Evolutionary conservation across 2,329 filamentous ascomycete species (phyloP).

Genomic region (Pseudocercospora musae): DNA sequence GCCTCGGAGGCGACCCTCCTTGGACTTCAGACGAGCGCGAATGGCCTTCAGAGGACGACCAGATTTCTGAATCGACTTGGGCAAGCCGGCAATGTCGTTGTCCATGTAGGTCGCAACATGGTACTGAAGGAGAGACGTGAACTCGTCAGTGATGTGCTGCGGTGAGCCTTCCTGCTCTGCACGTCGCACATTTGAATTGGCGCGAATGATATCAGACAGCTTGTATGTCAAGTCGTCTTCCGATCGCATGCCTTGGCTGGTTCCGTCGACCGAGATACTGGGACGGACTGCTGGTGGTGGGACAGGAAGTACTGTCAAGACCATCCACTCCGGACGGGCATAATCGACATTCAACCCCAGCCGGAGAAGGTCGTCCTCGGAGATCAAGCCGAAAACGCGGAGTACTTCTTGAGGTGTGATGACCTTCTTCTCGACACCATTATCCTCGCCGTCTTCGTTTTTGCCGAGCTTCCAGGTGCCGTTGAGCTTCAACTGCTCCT

Average conservation of each 20-base stretch:
- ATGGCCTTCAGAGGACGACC: constrained; percentile 96
- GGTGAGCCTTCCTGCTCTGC: constrained; percentile 89
- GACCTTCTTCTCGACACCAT: constrained; percentile 71
- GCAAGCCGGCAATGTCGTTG: constrained; percentile 95
- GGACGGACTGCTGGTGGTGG: constrained; percentile 93
- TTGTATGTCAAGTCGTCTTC: constrained; percentile 99
- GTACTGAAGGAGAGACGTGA: constrained; percentile 89
- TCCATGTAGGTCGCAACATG: constrained; percentile 99
- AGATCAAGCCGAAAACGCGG: constrained; percentile 81
- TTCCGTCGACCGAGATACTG: constrained; percentile 95
- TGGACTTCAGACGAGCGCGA: constrained; percentile 94
- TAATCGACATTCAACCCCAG: constrained; percentile 95
- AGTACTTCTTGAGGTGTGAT: constrained; percentile 83
- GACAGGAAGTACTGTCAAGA: constrained; percentile 89
- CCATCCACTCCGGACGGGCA: constrained; percentile 96
- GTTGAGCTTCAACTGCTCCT: constrained; percentile 79
- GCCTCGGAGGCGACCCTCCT: constrained; percentile 94
- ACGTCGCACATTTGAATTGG: constrained; percentile 90
- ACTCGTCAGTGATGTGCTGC: constrained; percentile 85
- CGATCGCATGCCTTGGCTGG: constrained; percentile 84
- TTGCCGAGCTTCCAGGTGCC: constrained; percentile 70
- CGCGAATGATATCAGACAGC: constrained; percentile 94
- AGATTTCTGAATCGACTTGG: constrained; percentile 93
- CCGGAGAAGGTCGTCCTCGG: constrained; percentile 73
- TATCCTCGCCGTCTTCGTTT: constrained; percentile 67